Evolutionary conservation across 2,329 filamentous ascomycete species (phyloP), one percentile per base, ranked within the genome.

Genomic region (Hortaea werneckii): DNA sequence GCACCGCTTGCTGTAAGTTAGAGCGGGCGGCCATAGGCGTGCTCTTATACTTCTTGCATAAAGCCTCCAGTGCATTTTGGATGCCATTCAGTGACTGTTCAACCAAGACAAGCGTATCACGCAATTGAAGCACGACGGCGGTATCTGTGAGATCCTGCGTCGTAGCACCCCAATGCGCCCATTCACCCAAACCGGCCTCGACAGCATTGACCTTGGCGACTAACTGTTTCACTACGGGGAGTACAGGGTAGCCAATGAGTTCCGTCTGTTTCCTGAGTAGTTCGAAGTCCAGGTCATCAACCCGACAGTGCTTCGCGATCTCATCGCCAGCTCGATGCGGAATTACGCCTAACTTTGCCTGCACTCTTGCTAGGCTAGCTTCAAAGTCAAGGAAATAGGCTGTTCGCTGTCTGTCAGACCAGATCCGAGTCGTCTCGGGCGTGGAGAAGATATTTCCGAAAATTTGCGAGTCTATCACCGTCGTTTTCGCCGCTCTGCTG

Each of bases 81-180:
- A 58, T 29, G 5, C 44, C 41, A 28, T 35, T 41, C 20, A 58
- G 34, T 6, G 47, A 45, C 27, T 30, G 12, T 8, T 55, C 50
- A 2, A 60, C 49, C 1, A 58, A 12, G 5, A 27, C 44, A 5
- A 60, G 44, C 1, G 54, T 57, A 29, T 52, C 48, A 29, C 49
- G 51, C 42, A 60, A 58, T 43, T 62, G 59, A 4, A 60, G 43
- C 9, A 61, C 47, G 2, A 54, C 43, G 1, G 59, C 57, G 4
- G 53, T 59, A 41, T 62, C 58, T 40, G 58, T 57, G n/a, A 61
- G 53, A 37, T 62, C 58, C 35, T 61, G 55, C 9, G 58, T 61
- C 2, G 58, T 61, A 2, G 59, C 59, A 13, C 59, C 59, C 58
- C 59, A 62, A 41, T 61, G 59, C 3, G 59, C 49, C 43, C 55